Evolutionary conservation across 1,139 yeast species (phyloP), one percentile per base, ranked within the genome.

Genomic region (Entelexis paramagnoliae): DNA sequence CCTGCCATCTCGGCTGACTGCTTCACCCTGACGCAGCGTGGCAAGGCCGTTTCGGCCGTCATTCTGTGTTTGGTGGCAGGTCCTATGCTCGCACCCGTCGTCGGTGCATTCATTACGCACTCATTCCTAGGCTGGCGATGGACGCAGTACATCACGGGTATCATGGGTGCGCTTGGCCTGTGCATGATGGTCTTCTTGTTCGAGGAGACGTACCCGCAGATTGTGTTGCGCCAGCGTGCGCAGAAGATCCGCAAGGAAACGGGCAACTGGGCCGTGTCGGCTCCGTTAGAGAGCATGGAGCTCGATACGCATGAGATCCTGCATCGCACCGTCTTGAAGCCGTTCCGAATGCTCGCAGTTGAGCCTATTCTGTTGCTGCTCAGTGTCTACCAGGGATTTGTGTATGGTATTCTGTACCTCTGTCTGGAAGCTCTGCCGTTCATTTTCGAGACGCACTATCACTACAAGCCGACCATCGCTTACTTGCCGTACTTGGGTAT

Each of bases 1-100:
- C 94, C 94, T 22, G 94, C 94, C 30, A 77, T 85, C 0, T 80
- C 84, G 72, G 82, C 91, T 3, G 95, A 86, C 64, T 72, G 84
- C 71, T 86, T 78, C 63, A 76, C 77, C 56, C 77, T 80, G 53
- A 66, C 67, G 32, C 63, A 72, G 20, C 76, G 95, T 67, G 95
- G 95, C 59, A 76, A 75, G 44, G 89, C 91, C 11, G 71, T 83
- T 60, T 73, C 80, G n/a, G 59, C 80, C 20, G 85, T 84, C 63
- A 72, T 84, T 2, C 71, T 80, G 66, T 78, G 79, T 54, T 81
- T 85, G 39, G 83, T 85, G 59, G 75, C 78, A 50, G 91, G 91
- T 49, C 95, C 95, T 11, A 72, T 83, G 66, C 53, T 81, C 51
- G 86, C 87, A 0, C 95, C 95, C 77, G 75, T 68, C 6, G 65